Base-by-base conservation (phyloP, 768 basidiomycete genomes). In the Mycena kentingensis region DNA sequence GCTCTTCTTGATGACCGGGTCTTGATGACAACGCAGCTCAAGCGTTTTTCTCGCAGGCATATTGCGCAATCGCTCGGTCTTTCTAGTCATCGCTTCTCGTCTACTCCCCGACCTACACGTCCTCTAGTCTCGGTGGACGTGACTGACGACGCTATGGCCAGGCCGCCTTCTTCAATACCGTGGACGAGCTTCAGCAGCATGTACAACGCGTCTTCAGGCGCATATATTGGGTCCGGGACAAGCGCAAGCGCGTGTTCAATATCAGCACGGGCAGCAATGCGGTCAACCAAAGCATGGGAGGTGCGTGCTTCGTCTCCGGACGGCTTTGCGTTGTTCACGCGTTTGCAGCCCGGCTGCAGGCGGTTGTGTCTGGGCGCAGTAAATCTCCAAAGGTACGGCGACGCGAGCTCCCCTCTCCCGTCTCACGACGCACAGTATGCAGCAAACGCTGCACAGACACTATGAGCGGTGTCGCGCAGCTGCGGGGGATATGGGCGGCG, bases 371-470 rank as follows among this genome's bases (percentile, higher is more conserved):
- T 83, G 87, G 77, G 94, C 95, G 6, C 94, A 97, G 65, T 93
- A 91, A 5, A 93, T 97, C 54, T 88, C 92, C 3, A 96, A 98
- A 81, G 91, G 90, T 83, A 46, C 27, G 63, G 57, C 19, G 10
- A 39, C 18, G 27, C 25, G 38, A 24, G 12, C 28, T 42, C 36
- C 13, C 12, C 43, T 46, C 49, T 34, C 48, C 37, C 43, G 39
- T 7, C n/a, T n/a, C n/a, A n/a, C n/a, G n/a, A 6, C 35, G 19
- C 24, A 15, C 52, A 93, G 94, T 98, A 2, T 98, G 93, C 63
- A 96, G 96, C 38, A 96, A 98, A 70, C 98, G 89, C 69, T 82
- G 95, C 27, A 98, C 96, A 0, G 95, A 97, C 70, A 98, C 95
- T 12, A 88, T 97, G 80, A 92, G 90, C 62, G 91, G 98, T 5